These are phyloP conservation scores for Neospora caninum DNA, from an alignment of 169 alveolate genomes.

Conservation along the genomic window DNA sequence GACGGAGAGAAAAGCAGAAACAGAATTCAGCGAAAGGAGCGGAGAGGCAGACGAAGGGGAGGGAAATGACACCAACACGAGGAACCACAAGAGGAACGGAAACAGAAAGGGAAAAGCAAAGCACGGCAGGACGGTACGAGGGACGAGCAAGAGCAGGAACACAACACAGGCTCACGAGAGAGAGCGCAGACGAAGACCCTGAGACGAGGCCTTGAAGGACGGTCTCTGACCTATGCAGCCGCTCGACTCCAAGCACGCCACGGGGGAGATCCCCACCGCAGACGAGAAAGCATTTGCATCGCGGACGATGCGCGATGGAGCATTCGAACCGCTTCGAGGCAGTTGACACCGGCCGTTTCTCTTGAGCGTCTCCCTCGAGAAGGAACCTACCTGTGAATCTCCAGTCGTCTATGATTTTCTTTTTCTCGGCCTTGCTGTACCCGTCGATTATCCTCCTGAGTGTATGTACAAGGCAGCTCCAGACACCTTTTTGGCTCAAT, in stretches of 20 bases:
- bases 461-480: neutral
- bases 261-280: no score
- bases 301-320: no score
- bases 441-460: constrained; percentile 36
- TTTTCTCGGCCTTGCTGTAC: constrained; percentile 23
- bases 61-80: neutral
- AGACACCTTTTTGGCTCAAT: neutral
- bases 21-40: neutral
- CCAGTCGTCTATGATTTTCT: constrained; percentile 45
- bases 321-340: no score
- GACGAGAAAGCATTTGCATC: no score
- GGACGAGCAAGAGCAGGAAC: neutral
- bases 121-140: neutral
- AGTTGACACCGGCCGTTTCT: neutral
- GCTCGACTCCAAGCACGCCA: no score
- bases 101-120: neutral
- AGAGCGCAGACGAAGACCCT: neutral
- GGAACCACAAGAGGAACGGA: neutral
- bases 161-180: neutral
- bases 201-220: no score
- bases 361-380: neutral
- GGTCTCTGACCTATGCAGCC: no score
- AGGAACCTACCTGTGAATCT: constrained; percentile 20
- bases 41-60: neutral
- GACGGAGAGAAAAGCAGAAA: neutral